Percentiles rank a stretch among this genome's conserved stretches.
phyloP scores from a whole-genome alignment of 495 filamentous ascomycete genomes.

The Eremomyces bilateralis region DNA sequence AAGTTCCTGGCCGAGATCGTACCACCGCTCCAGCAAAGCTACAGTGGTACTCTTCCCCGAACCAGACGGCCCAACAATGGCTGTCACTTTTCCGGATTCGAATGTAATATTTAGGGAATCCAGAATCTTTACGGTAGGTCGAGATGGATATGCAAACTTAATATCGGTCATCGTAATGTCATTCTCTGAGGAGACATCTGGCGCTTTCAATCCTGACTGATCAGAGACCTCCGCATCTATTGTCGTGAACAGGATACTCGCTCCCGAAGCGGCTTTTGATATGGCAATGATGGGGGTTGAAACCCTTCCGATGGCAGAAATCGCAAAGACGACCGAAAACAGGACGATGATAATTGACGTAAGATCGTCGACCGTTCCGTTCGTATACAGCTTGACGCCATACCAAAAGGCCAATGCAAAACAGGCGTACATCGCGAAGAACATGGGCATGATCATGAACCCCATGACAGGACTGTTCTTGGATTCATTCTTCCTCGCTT shows the following conservation, averaged over 20 bases:
- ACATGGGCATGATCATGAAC: conserved; percentile 10
- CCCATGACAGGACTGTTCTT: conserved; percentile 28
- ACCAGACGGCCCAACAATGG: conserved; percentile 15
- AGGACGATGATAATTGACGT: conserved; percentile 9
- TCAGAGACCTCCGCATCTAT: conserved; percentile 12
- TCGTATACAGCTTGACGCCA: conserved; percentile 12
- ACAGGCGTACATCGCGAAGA: conserved; percentile 13
- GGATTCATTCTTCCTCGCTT: conserved; percentile 31
- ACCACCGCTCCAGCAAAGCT: conserved; percentile 12
- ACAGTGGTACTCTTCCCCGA: conserved; percentile 17
- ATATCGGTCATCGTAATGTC: conserved; percentile 12
- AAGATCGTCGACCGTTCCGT: conserved; percentile 6
- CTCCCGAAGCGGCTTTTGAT: conserved; percentile 9
- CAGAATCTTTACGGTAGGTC: conserved; percentile 14
- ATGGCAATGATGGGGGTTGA: conserved; percentile 10
- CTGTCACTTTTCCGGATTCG: conserved; percentile 13
- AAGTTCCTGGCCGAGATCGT: conserved; percentile 6
- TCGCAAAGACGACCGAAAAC: conserved; percentile 11
- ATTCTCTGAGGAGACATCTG: conserved; percentile 9
- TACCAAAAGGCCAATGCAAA: conserved; percentile 17
- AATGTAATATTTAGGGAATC: conserved; percentile 8
- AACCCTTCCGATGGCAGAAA: conserved; percentile 7
- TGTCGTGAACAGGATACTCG: conserved; percentile 11
- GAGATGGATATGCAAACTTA: conserved; percentile 12
- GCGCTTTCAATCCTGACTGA: conserved; percentile 10